A percentile compares a stretch with the other conserved stretches of the same genome.
Conservation (phyloP, 2,329 filamentous ascomycete genomes). For the Diaporthe eres region DNA sequence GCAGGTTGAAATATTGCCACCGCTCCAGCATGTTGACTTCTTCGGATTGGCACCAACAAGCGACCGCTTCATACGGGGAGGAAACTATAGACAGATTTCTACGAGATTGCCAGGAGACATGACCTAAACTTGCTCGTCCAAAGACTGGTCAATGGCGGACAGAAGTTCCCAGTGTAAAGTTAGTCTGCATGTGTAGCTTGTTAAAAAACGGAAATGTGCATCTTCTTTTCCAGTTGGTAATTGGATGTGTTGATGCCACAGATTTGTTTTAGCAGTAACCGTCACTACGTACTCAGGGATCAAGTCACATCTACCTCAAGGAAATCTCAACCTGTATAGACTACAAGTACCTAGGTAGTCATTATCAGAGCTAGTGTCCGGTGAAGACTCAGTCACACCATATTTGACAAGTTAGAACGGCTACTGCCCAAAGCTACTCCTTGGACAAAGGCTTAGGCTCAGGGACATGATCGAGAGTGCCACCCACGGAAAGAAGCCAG, state of each 20-base stretch:
- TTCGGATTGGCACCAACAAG: not conserved
- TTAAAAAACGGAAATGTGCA: not conserved
- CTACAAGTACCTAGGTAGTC: too few species aligned
- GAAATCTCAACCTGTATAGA: not conserved
- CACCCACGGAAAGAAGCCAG: constrained; percentile 62
- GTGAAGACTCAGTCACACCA: not conserved
- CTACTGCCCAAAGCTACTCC: not conserved
- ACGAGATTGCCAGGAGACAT: not conserved
- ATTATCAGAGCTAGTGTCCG: not conserved
- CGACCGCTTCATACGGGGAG: not conserved
- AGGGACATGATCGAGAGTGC: constrained; percentile 64
- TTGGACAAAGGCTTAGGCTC: constrained; percentile 56
- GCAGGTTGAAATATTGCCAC: not conserved
- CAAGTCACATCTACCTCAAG: not conserved
- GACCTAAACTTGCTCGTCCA: not conserved
- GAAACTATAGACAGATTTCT: not conserved
- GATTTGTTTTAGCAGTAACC: too few species aligned
- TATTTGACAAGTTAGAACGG: not conserved
- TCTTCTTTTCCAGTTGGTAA: not conserved
- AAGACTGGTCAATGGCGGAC: not conserved
- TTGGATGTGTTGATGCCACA: not conserved
- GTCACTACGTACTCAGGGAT: not conserved
- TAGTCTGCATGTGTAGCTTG: not conserved
- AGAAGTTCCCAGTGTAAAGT: not conserved
- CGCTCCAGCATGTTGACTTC: not conserved